Evolutionary conservation across 345 rosid species (phyloP), one percentile per base, ranked within the genome.

Genomic region (Stellera chamaejasme): DNA sequence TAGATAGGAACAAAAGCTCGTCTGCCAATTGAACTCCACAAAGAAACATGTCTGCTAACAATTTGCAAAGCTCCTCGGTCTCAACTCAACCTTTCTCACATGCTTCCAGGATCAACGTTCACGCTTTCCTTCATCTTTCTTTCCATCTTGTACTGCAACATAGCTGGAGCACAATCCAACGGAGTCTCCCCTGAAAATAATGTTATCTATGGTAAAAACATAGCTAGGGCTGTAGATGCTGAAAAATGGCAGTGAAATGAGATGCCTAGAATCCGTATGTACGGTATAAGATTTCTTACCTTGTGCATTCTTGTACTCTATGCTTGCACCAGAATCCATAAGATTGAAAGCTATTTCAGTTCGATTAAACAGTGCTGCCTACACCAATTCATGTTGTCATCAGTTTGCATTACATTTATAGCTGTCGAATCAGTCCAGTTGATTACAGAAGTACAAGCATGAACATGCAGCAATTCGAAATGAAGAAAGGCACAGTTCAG

Each of bases 241-340:
- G 39, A 8, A 32, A 32, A 32, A 32, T 32, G 39, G 39, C 39
- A 32, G 9, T 32, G 9, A 32, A 32, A 0, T 5, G 5, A 32
- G 39, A 32, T 32, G 39, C 39, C 9, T 5, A 32, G 9, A 5
- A 8, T 32, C 39, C 9, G 39, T 2, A 3, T 32, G 10, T 32
- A 5, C 23, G 27, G 55, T 14, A 41, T 28, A 46, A 12, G 13
- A 61, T 49, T 16, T 60, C 44, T 50, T 70, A 89, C 99, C 99
- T 77, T 93, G 99, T 23, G 95, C 94, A 72, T 93, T 93, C 79
- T 79, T 83, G 76, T 72, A 61, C 52, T 81, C 91, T 65, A 85
- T 59, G 78, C 84, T 87, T 62, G 96, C 99, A 68, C 88, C 97
- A 68, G 50, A 66, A 58, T 89, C 96, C 88, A 93, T 83, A 39